Percentiles rank a stretch among this genome's conserved stretches.
Conservation (phyloP, 2,329 filamentous ascomycete genomes). For the Ciborinia camelliae region DNA sequence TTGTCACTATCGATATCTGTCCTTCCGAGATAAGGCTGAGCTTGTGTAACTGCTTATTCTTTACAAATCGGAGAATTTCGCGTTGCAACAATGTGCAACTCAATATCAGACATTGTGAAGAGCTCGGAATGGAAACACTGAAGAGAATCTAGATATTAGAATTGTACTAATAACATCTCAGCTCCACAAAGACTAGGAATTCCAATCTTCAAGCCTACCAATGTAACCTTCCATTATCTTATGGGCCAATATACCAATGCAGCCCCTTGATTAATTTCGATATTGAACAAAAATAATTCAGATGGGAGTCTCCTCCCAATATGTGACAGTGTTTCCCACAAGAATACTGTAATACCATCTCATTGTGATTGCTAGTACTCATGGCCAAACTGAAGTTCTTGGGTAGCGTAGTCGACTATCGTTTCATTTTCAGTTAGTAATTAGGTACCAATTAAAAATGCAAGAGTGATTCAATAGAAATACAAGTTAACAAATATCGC, state of each 20-base stretch:
- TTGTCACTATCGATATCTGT: not conserved
- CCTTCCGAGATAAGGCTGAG: not conserved
- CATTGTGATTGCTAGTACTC: no score
- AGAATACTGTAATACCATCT: no score
- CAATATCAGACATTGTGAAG: not conserved
- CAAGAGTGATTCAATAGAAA: no score
- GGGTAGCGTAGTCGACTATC: no score
- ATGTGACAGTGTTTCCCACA: no score
- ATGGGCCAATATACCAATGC: not conserved
- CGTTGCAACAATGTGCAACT: not conserved
- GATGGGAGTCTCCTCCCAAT: no score
- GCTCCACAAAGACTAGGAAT: not conserved
- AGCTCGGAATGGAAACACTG: not conserved
- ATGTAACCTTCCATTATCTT: not conserved
- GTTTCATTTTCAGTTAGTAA: no score
- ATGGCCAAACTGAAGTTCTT: no score
- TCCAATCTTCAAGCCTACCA: not conserved
- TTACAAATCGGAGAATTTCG: not conserved
- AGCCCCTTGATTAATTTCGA: not conserved
- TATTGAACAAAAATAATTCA: no score
- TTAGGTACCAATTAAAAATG: no score
- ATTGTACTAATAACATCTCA: not conserved
- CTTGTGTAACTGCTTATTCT: not conserved
- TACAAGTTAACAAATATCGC: no score
- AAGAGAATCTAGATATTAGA: not conserved